Evolutionary conservation across 768 basidiomycete species (phyloP), one percentile per base, ranked within the genome.

Genomic region (Tremella mesenterica): DNA sequence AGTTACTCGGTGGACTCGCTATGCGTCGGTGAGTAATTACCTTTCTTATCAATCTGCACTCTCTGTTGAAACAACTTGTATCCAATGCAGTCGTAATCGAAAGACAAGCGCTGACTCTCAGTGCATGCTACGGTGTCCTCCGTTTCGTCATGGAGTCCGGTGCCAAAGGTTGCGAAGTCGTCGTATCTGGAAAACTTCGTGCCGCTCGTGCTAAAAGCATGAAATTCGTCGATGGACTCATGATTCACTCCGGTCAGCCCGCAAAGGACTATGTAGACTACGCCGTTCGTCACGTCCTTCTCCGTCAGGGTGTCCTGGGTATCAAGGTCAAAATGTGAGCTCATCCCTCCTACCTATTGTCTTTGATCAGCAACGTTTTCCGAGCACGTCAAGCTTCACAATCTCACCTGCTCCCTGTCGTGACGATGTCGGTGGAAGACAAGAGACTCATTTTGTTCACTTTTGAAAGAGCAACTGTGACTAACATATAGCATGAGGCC

Each of bases 91-190:
- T 21, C 43, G 12, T 44, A 12, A 14, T 44, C 12, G 43, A 12
- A 21, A 23, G 12, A 10, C 43, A 44, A 44, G 48, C 29, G 43
- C 43, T 50, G 21, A 9, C 33, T 9, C 23, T 6, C 61, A 90
- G 88, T 71, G 90, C 90, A 44, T 96, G 93, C 79, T 99, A 97
- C 75, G 95, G 95, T 85, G 95, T 99, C 70, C 90, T 99, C 72
- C 90, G 95, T 72, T 99, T 96, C 80, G 91, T 99, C 67, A 99
- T 99, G 95, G 95, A 99, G 79, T 96, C 93, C 54, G 88, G 88
- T 66, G 95, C 95, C 64, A 99, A 99, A 79, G 95, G 95, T 76
- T 96, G 92, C 73, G 95, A 99, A 77, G 95, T 99, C 60, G 89
- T 97, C 72, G 92, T 99, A 61, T 97, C 93, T 60, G 95, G 95